Percentiles rank a stretch among this genome's conserved stretches.
phyloP scores from a whole-genome alignment of 441 rosid genomes.

The Erodium moschatum region DNA sequence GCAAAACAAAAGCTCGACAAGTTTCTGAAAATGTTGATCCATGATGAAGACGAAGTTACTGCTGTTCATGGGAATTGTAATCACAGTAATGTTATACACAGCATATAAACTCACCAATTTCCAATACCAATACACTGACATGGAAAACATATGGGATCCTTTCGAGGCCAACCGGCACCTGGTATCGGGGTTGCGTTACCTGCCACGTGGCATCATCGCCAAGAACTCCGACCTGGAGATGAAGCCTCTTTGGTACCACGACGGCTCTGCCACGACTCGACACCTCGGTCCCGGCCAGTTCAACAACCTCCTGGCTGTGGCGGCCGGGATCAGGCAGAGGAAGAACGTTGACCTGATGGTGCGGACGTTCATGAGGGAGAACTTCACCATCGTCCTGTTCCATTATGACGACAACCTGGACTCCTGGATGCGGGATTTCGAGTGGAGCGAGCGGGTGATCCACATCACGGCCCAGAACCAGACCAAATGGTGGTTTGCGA shows the following conservation, averaged over 20 bases:
- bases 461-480: constrained; percentile 86
- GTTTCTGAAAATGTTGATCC: constrained; percentile 37
- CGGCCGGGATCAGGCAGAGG: constrained; percentile 83
- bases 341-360: constrained; percentile 54
- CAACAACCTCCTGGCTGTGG: constrained; percentile 59
- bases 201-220: constrained; percentile 66
- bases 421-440: constrained; percentile 62
- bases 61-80: constrained; percentile 48
- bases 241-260: constrained; percentile 77
- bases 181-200: constrained; percentile 30
- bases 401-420: constrained; percentile 81
- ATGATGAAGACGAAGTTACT: constrained; percentile 48
- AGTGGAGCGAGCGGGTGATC: constrained; percentile 66
- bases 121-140: constrained; percentile 62
- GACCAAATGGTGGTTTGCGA: constrained; percentile 99
- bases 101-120: constrained; percentile 67
- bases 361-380: constrained; percentile 77
- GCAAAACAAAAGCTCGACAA: background rate
- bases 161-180: constrained; percentile 41
- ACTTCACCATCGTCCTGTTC: constrained; percentile 75
- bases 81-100: constrained; percentile 58
- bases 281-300: constrained; percentile 20
- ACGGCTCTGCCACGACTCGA: constrained; percentile 25
- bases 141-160: constrained; percentile 48
- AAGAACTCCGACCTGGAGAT: constrained; percentile 69